Evolutionary conservation across 2,329 filamentous ascomycete genomes (phyloP).

Genomic region (Penicillium brevicompactum): DNA sequence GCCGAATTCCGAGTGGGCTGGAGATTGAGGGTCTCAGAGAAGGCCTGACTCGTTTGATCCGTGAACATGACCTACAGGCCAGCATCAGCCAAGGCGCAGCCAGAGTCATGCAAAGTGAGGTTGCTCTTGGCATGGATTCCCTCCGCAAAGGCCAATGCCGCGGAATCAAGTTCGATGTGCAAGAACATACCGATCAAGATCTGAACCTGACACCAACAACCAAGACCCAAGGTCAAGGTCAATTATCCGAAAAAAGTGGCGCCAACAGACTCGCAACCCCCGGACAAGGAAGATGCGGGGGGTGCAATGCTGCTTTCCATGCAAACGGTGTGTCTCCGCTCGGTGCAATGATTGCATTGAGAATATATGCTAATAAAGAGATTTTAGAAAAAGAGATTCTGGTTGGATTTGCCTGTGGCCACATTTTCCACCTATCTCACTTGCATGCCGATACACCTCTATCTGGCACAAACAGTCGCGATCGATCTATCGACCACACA

Average conservation of each 20-base stretch:
- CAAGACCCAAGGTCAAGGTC: constrained; percentile 15
- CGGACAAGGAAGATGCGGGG: constrained; percentile 38
- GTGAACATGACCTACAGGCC: constrained; percentile 93
- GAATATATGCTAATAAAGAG: background rate
- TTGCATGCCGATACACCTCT: constrained; percentile 47
- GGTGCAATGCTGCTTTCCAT: constrained; percentile 41
- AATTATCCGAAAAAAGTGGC: constrained; percentile 8
- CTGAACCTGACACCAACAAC: constrained; percentile 13
- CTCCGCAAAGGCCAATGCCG: constrained; percentile 77
- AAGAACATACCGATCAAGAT: constrained; percentile 29
- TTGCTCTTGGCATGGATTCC: constrained; percentile 78
- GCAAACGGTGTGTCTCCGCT: constrained; percentile 36
- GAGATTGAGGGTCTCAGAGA: constrained; percentile 90
- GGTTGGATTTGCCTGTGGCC: constrained; percentile 69
- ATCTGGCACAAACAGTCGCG: constrained; percentile 21
- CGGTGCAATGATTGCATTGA: background rate
- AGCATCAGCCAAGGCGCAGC: constrained; percentile 91
- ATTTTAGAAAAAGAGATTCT: constrained; percentile 56
- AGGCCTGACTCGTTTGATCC: constrained; percentile 85
- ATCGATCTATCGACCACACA: constrained; percentile 22
- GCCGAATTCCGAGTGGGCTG: constrained; percentile 87
- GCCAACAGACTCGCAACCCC: constrained; percentile 7
- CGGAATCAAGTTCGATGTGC: constrained; percentile 86
- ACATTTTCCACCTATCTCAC: constrained; percentile 67
- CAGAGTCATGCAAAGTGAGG: constrained; percentile 81